Base-by-base conservation (phyloP, 108 stramenopile genomes). In the Pseudonitzschia multiseries region DNA sequence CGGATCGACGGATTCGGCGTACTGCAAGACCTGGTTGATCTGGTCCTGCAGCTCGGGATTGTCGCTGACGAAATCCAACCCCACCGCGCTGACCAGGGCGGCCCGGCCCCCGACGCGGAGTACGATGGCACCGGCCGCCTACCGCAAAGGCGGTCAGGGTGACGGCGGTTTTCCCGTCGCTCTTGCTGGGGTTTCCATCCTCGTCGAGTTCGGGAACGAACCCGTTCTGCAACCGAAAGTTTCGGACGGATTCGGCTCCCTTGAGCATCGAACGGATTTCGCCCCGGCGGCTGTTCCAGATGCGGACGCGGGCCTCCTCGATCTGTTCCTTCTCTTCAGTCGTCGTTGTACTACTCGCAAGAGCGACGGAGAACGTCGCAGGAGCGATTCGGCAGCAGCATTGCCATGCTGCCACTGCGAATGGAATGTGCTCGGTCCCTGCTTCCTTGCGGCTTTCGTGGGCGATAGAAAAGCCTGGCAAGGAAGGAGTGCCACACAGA, bases 31-130 rank as follows among this genome's bases (percentile, higher is more conserved):
- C 17, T 76, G 65, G 31, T 91, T 81, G 74, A 97, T 70, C 24
- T 89, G 71, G 5, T 84, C 79, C 20, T 90, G 71, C 22, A 96
- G 56, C 65, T 95, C 95, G 3, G 88, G 93, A 86, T 89, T 86
- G 64, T 94, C 93, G 4, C 77, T 81, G 10, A 85, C 74, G 72
- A 96, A 92, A 81, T 97, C 95, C 31, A 96, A 66, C 0, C 97
- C 95, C 17, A 96, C 70, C 15, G 90, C 84, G 22, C 83, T 81
- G 22, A 93, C 82, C 46, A 91, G 73, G 6, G 94, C 96, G 2
- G 93, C 96, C 18, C 96, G 85, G 44, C 96, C 96, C 36, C 96
- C 96, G 4, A 95, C 65, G 4, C 96, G 84, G 18, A 96, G 74
- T 9, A 87, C 82, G 10, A 95, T 90, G 9, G 94, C 94, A 26